Evolutionary conservation across 176 grass and related monocot species (phyloP), one percentile per base, ranked within the genome.

Genomic region (Cenchrus fungigraminus): DNA sequence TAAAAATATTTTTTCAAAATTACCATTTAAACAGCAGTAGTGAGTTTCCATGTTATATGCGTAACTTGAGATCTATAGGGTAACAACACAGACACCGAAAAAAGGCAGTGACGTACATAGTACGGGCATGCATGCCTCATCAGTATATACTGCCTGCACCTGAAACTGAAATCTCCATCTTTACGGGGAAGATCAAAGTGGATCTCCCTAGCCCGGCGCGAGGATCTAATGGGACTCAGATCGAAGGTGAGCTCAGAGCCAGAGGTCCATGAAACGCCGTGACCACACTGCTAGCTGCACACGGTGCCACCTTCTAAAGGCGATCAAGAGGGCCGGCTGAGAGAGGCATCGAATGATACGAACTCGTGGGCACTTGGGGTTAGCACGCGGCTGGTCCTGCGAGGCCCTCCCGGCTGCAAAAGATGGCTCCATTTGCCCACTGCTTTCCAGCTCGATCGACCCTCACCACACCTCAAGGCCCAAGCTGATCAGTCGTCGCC

Each of bases 241-340:
- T 25, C 9, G 19, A 46, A 85, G 16, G 47, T 34, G 44, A 87
- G 62, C 13, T 65, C 58, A 34, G 25, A 51, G 13, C 37, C 37
- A 15, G 52, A 19, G 11, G n/a, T 28, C 8, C 31, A 56, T 82
- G 8, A 52, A 22, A 64, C 53, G 42, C 12, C 58, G 77, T 28
- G 51, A 74, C 25, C 65, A 62, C 40, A 68, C n/a, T 32, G 37
- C 37, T 40, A 40, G 37, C 37, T 40, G 47, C 29, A 73, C 71
- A 73, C 17, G 54, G 61, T 43, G 66, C 16, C 86, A 25, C 61
- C 87, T 88, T 84, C 82, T 85, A 80, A 89, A 89, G 76, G 77
- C 53, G 16, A 50, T 58, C 37, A 40, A 55, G 86, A 12, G 43
- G 44, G 37, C 44, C n/a, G n/a, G 3, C 29, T 7, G 47, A 14